Base-by-base conservation (phyloP, 345 rosid species). In the Lenwebbia sp. region DNA sequence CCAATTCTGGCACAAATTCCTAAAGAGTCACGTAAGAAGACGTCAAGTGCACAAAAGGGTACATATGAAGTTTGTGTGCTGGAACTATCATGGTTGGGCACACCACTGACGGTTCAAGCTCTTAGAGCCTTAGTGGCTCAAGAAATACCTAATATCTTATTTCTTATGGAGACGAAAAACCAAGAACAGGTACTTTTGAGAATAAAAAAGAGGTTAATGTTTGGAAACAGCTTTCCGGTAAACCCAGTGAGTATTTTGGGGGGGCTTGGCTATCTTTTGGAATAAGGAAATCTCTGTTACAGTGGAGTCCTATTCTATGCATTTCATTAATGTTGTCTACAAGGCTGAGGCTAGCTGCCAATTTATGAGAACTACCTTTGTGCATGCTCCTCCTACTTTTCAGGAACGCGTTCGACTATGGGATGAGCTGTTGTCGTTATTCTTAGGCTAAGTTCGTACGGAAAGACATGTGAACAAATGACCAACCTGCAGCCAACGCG, bases 221-320 rank as follows among this genome's bases (percentile, higher is more conserved):
- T 13, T 58, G 26, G 5, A n/a, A 26, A 58, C 13, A 58, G 0
- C n/a, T n/a, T 58, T 3, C 65, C 26, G 30, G 26, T 58, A 26
- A n/a, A 58, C n/a, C 33, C 2, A 58, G 1, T 58, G 17, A 33
- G 33, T 7, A 58, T n/a, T 0, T 0, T 0, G n/a, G 3, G 15
- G 65, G 30, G 70, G 2, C 33, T n/a, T 58, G 70, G 33, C 70
- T 58, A n/a, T 58, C 3, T n/a, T 58, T n/a, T 58, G 33, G 9
- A 58, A 58, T 58, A 19, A 13, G 2, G 33, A 58, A 5, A 5
- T 58, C n/a, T 58, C 4, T 5, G n/a, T 1, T 58, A 4, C 15
- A 13, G 33, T 58, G 33, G 19, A 58, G 70, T 58, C 70, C 33
- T 8, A 58, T 58, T 58, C 33, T 13, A 52, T 58, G 70, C 33